These are phyloP conservation scores for Parafenestella ontariensis DNA, from an alignment of 2,329 filamentous ascomycete species.

Conservation along the genomic window DNA sequence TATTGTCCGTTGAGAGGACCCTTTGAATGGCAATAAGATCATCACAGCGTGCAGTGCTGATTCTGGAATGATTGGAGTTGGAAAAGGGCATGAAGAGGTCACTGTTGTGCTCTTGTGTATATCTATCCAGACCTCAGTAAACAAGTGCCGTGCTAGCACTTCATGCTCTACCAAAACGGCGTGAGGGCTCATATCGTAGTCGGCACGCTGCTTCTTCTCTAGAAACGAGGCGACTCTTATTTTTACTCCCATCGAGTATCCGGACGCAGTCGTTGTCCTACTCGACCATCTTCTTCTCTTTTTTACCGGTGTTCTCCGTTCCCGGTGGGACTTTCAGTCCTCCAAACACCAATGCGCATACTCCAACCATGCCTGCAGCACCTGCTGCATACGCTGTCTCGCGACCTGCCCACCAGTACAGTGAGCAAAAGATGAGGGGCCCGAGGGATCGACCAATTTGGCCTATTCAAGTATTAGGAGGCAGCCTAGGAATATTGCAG, in stretches of 20 bases:
- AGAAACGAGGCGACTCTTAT: background rate
- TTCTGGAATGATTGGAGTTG: background rate
- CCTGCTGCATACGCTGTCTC: conserved; percentile 85
- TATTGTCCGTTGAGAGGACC: too few species aligned
- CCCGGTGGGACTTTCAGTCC: conserved; percentile 70
- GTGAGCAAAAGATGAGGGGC: conserved; percentile 86
- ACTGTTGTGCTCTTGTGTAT: background rate
- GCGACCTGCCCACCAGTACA: conserved; percentile 98
- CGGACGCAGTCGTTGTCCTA: background rate
- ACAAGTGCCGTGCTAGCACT: background rate
- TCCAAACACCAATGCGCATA: conserved; percentile 74
- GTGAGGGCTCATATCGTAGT: background rate
- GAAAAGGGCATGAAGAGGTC: background rate
- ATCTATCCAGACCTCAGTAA: background rate
- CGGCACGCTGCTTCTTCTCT: background rate
- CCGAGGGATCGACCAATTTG: conserved; percentile 88
- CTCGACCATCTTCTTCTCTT: conserved; percentile 18
- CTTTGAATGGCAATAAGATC: background rate
- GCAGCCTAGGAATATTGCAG: background rate
- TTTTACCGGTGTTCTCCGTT: conserved; percentile 41
- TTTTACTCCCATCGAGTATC: background rate
- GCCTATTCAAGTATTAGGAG: conserved; percentile 59
- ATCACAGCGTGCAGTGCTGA: background rate
- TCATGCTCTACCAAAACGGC: background rate
- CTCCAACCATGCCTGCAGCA: conserved; percentile 78